Base-by-base conservation (phyloP, 495 filamentous ascomycete genomes). In the Recurvomyces mirabilis region DNA sequence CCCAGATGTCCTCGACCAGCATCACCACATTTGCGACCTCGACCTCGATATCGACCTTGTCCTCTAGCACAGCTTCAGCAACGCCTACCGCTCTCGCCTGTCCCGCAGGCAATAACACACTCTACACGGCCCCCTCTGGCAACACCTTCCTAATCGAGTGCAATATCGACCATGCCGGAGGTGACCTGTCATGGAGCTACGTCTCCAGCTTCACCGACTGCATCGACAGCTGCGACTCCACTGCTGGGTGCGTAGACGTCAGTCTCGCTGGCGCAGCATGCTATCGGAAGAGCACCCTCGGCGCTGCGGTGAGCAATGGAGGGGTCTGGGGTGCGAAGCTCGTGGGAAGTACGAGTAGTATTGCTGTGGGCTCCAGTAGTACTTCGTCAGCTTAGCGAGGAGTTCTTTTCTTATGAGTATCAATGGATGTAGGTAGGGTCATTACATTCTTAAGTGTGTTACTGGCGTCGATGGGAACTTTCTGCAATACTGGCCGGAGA, bases 231-330 rank as follows among this genome's bases (percentile, higher is more conserved):
- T 55, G 52, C 40, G 41, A 26, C 21, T 23, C 29, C 5, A 47
- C 24, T 10, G 18, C 20, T 14, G 52, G 52, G 15, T 55, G 52
- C 28, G 45, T 48, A 15, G 49, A 55, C 26, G 49, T 52, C 13
- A 31, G 33, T 23, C 30, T 54, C 4, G 36, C 26, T 12, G 47
- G 47, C 5, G 18, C 33, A 5, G 49, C 49, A 1, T 56, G 53
- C 35, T 56, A 49, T 38, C 20, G 49, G 36, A 56, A 56, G 49
- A 38, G 21, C 22, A 46, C 22, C 1, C 15, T 53, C 14, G 50
- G 43, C 10, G 15, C n/a, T 1, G 36, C 14, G 6, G 15, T 41
- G 26, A 10, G 25, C 5, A 41, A 17, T 26, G 5, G 6, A 5
- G 41, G 46, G 13, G 22, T 54, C 22, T 45, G 34, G n/a, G 51